phyloP scores from a whole-genome alignment of 2,329 filamentous ascomycete genomes.

The Teratosphaeria gauchensis region DNA sequence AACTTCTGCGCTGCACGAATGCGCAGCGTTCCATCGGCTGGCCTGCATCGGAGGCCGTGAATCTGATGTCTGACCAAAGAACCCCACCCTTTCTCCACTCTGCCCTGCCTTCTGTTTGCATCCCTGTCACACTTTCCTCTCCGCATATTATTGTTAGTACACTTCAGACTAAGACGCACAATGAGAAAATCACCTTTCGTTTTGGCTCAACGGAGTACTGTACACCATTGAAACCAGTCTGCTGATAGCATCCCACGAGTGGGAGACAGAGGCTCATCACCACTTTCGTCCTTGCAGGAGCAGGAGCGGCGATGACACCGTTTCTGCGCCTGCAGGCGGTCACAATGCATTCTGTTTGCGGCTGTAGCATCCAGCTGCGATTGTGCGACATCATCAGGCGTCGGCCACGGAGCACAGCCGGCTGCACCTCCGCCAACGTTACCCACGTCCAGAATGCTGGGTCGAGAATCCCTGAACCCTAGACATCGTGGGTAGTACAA shows the following conservation, averaged over 20 bases:
- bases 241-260: not conserved
- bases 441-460: not conserved
- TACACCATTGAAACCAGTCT: not conserved
- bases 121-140: not conserved
- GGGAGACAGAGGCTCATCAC: not conserved
- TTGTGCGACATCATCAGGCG: not conserved
- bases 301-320: not conserved
- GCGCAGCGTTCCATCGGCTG: not conserved
- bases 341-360: not conserved
- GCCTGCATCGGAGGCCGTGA: too few relatives aligned
- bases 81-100: not conserved
- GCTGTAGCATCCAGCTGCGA: not conserved
- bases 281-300: not conserved
- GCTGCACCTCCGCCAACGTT: not conserved
- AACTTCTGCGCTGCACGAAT: not conserved
- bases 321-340: not conserved
- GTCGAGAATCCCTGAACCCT: not conserved
- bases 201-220: not conserved
- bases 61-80: not conserved
- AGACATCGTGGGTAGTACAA: not conserved
- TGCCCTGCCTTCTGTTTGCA: not conserved
- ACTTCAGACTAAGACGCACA: not conserved
- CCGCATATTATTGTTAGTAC: not conserved
- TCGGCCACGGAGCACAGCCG: not conserved
- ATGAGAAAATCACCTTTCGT: not conserved